phyloP scores from a whole-genome alignment of 2,329 filamentous ascomycete species.

The Epichloe baconii region DNA sequence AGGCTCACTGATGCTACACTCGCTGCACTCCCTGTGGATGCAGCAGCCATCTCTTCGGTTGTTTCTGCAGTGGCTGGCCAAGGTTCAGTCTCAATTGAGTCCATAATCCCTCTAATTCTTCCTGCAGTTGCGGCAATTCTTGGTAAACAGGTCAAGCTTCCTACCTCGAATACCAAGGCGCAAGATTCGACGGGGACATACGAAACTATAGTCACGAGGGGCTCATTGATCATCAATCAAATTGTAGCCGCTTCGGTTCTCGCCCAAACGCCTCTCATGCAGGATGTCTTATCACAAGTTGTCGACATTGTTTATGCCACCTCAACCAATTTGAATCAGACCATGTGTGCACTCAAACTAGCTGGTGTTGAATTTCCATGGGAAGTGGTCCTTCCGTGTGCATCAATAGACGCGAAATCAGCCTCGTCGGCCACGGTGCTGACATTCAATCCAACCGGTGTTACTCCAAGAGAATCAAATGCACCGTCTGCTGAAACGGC shows the following conservation, averaged over 20 bases:
- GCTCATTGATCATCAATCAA: slow-evolving; percentile 11
- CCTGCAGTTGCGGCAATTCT: slow-evolving; percentile 11
- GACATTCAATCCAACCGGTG: slow-evolving; percentile 1
- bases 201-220: slow-evolving; percentile 9
- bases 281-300: slow-evolving; percentile 11
- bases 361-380: slow-evolving; percentile 3
- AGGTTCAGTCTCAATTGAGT: slow-evolving; percentile 4
- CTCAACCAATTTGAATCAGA: slow-evolving; percentile 7
- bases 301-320: slow-evolving; percentile 10
- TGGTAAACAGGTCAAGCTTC: slow-evolving; percentile 5
- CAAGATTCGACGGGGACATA: slow-evolving; percentile 6
- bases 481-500: not conserved
- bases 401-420: not conserved
- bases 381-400: slow-evolving; percentile 10
- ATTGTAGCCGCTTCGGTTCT: slow-evolving; percentile 6
- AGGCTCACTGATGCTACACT: slow-evolving; percentile 12
- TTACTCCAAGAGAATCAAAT: not conserved
- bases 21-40: slow-evolving; percentile 9
- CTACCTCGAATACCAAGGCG: not conserved
- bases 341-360: slow-evolving; percentile 11
- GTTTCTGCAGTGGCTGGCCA: slow-evolving; percentile 9
- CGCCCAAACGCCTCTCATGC: slow-evolving; percentile 6
- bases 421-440: slow-evolving; percentile 1
- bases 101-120: slow-evolving; percentile 11
- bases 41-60: slow-evolving; percentile 7